Evolutionary conservation across 192 early-diverging fungal species (phyloP), one percentile per base, ranked within the genome.

Genomic region (Coemansia sp.): DNA sequence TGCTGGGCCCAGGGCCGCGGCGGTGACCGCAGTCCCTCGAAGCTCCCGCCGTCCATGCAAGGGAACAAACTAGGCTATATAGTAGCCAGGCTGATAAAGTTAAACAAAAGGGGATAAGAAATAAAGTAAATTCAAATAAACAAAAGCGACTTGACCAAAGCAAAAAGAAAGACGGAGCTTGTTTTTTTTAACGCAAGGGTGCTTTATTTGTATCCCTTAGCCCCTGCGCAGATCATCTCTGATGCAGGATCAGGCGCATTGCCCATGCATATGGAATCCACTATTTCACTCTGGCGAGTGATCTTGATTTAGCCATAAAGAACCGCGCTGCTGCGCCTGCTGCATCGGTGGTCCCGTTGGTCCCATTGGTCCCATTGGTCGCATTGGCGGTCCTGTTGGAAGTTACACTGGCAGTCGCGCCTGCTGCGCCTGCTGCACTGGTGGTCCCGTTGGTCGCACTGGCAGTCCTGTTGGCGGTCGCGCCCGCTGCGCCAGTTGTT

Each of bases 1-100:
- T n/a, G 41, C n/a, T 60, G 59, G 10, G 25, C 29, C 53, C 53
- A 55, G 14, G 53, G 53, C 24, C 53, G 53, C 5, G 25, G 25
- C 24, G 53, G 24, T 3, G 53, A 55, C 25, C 53, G 53, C 53
- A 55, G 25, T 29, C 53, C 53, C 24, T 55, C 53, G 24, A 32
- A 49, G 48, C 48, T 49, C 5, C 48, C 48, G 48, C 48, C 48
- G 48, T 49, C 48, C 48, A 49, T 49, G 11, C 11, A 12, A 45
- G 10, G 39, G 15, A 41, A 41, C 14, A 41, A 41, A 41, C 14
- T 41, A 41, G 39, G 15, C 9, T 41, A 10, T 41, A 38, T 8
- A 38, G 2, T 38, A 38, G 9, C 37, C 37, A 0, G 10, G 39
- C 0, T 14, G 14, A 45, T 45, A 45, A 45, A 15, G 12, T 43